These are phyloP conservation scores for Magnaporthales sp. DNA, from an alignment of 2,329 filamentous ascomycete genomes.

Conservation along the genomic window DNA sequence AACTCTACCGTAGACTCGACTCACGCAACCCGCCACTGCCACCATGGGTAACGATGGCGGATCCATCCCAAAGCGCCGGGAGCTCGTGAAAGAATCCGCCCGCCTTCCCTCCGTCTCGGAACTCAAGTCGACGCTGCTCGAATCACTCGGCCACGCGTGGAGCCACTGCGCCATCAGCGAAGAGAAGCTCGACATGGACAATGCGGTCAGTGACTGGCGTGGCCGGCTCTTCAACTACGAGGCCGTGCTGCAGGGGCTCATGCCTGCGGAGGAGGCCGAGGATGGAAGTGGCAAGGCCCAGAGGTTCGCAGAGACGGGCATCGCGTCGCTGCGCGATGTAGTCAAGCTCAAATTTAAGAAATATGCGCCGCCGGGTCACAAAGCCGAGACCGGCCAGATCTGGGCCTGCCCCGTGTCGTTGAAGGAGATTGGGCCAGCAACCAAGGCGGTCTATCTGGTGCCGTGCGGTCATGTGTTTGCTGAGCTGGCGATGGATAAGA, in stretches of 20 bases:
- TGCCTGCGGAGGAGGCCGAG: conserved; percentile 32
- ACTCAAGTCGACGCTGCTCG: conserved; percentile 78
- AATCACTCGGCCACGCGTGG: conserved; percentile 83
- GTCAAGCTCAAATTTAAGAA: conserved; percentile 72
- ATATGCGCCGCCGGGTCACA: conserved; percentile 22
- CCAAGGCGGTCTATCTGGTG: conserved; percentile 80
- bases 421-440: conserved; percentile 71
- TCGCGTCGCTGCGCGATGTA: conserved; percentile 78
- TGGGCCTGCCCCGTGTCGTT: conserved; percentile 84
- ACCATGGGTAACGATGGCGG: conserved; percentile 96
- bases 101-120: conserved; percentile 74
- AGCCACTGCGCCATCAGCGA: conserved; percentile 79
- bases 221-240: conserved; percentile 95
- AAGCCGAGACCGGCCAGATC: conserved; percentile 22
- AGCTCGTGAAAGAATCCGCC: conserved; percentile 90
- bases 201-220: conserved; percentile 74
- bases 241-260: conserved; percentile 58
- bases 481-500: conserved; percentile 74
- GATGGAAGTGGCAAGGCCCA: conserved; percentile 35
- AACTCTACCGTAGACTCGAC: background rate
- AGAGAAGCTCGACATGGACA: conserved; percentile 56
- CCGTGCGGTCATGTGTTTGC: conserved; percentile 95
- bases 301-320: conserved; percentile 41
- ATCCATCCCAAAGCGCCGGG: conserved; percentile 88
- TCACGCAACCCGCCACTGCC: background rate